Conservation (phyloP, 495 filamentous ascomycete genomes). For the Penicillium lividum region DNA sequence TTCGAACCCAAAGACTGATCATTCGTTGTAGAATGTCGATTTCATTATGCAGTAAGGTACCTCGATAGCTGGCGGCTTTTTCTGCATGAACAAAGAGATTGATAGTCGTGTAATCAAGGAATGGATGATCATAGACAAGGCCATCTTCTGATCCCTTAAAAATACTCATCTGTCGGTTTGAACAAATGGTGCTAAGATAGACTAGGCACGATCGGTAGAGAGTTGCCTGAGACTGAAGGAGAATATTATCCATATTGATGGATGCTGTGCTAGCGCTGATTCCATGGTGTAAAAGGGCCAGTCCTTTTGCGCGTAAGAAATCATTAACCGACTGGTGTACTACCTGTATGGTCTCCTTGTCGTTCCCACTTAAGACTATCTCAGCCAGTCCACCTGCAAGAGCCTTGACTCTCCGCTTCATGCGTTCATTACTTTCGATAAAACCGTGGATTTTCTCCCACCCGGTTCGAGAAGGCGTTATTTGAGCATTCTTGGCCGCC, state of each 20-base stretch:
- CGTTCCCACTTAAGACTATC: background rate
- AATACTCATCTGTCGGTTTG: background rate
- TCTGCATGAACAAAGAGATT: slow-evolving; percentile 18
- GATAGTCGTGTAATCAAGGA: slow-evolving; percentile 10
- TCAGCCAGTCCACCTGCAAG: slow-evolving; percentile 20
- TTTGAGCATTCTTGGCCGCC: slow-evolving; percentile 1
- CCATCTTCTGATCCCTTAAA: background rate
- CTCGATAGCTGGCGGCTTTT: slow-evolving; percentile 9
- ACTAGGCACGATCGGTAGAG: slow-evolving; percentile 13
- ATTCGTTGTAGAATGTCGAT: slow-evolving; percentile 6
- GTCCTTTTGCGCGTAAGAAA: slow-evolving; percentile 15
- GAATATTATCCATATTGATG: background rate
- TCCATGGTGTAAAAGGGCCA: slow-evolving; percentile 19
- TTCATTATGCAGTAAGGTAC: background rate
- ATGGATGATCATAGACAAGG: background rate
- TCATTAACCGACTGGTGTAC: slow-evolving; percentile 24
- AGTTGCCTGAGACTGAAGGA: slow-evolving; percentile 8
- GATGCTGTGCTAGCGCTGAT: background rate
- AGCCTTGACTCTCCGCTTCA: slow-evolving; percentile 12
- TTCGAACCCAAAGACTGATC: slow-evolving; percentile 5
- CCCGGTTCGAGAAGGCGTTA: background rate
- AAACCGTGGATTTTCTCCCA: slow-evolving; percentile 9
- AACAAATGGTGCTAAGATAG: slow-evolving; percentile 7
- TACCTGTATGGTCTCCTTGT: slow-evolving; percentile 12
- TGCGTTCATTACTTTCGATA: slow-evolving; percentile 13